Evolutionary conservation across 768 basidiomycete species (phyloP).

Genomic region (Boletellus ananas): DNA sequence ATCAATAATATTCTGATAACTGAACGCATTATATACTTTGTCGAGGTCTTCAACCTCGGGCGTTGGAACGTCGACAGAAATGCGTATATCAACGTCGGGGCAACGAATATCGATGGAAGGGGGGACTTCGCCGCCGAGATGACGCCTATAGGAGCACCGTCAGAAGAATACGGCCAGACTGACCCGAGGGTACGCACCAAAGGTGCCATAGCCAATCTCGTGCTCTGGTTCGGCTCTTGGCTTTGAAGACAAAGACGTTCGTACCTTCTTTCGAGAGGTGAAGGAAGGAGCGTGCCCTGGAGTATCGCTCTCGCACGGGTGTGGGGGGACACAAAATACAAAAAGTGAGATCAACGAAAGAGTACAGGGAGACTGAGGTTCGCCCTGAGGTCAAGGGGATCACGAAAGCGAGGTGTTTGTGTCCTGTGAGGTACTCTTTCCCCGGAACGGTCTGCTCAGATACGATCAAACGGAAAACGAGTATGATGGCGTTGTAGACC

Average conservation of each 20-base stretch:
- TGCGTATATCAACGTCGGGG: slow-evolving; percentile 60
- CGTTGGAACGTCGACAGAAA: slow-evolving; percentile 67
- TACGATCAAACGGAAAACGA: slow-evolving; percentile 3
- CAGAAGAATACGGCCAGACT: neutral
- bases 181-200: slow-evolving; percentile 46
- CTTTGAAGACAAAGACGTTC: slow-evolving; percentile 84
- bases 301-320: slow-evolving; percentile 34
- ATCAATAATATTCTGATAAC: slow-evolving; percentile 56
- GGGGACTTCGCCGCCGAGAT: slow-evolving; percentile 72
- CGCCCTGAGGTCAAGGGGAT: slow-evolving; percentile 63
- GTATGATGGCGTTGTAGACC: slow-evolving; percentile 23
- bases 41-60: slow-evolving; percentile 36
- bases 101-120: slow-evolving; percentile 63
- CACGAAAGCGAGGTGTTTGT: slow-evolving; percentile 75
- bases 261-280: slow-evolving; percentile 59
- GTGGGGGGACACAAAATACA: slow-evolving; percentile 67
- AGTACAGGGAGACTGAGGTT: slow-evolving; percentile 81
- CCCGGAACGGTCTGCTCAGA: slow-evolving; percentile 52
- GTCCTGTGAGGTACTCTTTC: slow-evolving; percentile 62
- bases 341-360: slow-evolving; percentile 81
- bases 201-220: slow-evolving; percentile 90
- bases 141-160: slow-evolving; percentile 45
- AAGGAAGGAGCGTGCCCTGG: slow-evolving; percentile 47
- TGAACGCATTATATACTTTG: slow-evolving; percentile 49
- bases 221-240: slow-evolving; percentile 71